A percentile compares a stretch with the other conserved stretches of the same genome.
Conservation (phyloP, 805 yeast genomes). For the Myxozyma nipponensis region DNA sequence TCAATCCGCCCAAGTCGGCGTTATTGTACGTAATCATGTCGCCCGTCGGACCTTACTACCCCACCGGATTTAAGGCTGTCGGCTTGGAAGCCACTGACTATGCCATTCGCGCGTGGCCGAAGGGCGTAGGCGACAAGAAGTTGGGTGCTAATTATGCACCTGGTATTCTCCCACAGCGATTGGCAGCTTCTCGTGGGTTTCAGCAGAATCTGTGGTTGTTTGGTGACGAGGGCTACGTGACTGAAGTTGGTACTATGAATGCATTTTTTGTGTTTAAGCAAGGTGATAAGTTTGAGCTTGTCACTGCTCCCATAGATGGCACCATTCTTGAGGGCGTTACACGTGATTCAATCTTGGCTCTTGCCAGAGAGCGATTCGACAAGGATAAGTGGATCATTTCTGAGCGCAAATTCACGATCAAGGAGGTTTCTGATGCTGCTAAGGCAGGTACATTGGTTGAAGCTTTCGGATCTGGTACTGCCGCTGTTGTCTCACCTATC, state of each 20-base stretch:
- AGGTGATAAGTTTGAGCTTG: conserved; percentile 84
- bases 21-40: conserved; percentile 82
- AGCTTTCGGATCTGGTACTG: conserved; percentile 97
- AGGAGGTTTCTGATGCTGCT: conserved; percentile 75
- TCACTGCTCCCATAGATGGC: conserved; percentile 95
- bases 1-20: conserved; percentile 75
- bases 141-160: conserved; percentile 98
- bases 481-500: conserved; percentile 94
- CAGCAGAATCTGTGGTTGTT: conserved; percentile 96
- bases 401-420: conserved; percentile 80
- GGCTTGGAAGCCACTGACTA: conserved; percentile 90
- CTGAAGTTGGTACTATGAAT: conserved; percentile 98
- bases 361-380: conserved; percentile 73
- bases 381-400: conserved; percentile 73
- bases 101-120: conserved; percentile 99
- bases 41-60: conserved; percentile 95
- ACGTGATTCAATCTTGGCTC: conserved; percentile 76
- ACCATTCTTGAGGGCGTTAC: conserved; percentile 96
- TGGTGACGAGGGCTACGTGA: conserved; percentile 79
- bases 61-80: conserved; percentile 95
- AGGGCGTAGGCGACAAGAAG: conserved; percentile 94
- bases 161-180: conserved; percentile 81
- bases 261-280: conserved; percentile 79
- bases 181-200: conserved; percentile 88
- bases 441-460: conserved; percentile 79